phyloP scores from a whole-genome alignment of 1,284 basidiomycete genomes.

The Caloboletus inedulis region DNA sequence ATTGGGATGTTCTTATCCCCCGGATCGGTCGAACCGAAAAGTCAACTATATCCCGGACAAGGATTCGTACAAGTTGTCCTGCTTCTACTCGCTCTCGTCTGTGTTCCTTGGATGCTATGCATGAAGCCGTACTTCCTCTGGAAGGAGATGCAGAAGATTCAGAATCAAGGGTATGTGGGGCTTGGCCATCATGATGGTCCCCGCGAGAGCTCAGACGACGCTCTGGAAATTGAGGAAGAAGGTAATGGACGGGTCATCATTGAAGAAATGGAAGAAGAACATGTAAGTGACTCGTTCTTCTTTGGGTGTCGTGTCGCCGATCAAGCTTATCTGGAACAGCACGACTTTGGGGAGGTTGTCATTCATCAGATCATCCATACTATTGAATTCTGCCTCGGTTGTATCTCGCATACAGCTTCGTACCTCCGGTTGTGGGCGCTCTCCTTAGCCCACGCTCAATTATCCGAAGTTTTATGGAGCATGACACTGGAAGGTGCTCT shows the following conservation, averaged over 20 bases:
- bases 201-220: constrained; percentile 52
- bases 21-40: constrained; percentile 68
- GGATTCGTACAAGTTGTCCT: constrained; percentile 81
- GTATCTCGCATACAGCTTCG: constrained; percentile 99
- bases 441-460: constrained; percentile 95
- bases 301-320: constrained; percentile 14
- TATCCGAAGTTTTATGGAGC: constrained; percentile 91
- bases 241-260: constrained; percentile 74
- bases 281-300: constrained; percentile 45
- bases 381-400: constrained; percentile 97
- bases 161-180: constrained; percentile 82
- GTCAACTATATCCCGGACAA: constrained; percentile 86
- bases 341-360: constrained; percentile 92
- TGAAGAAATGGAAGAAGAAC: constrained; percentile 65
- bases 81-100: constrained; percentile 78
- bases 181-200: constrained; percentile 51
- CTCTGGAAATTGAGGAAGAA: constrained; percentile 81
- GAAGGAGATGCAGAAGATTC: constrained; percentile 86
- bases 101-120: constrained; percentile 95
- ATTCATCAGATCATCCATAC: constrained; percentile 98
- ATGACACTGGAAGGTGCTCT: constrained; percentile 76
- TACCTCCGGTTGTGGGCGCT: constrained; percentile 99
- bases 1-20: constrained; percentile 93
- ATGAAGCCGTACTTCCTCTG: constrained; percentile 93
- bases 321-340: constrained; percentile 52